Conservation (phyloP, 1,139 yeast species). For the Chernovozyma aurita region DNA sequence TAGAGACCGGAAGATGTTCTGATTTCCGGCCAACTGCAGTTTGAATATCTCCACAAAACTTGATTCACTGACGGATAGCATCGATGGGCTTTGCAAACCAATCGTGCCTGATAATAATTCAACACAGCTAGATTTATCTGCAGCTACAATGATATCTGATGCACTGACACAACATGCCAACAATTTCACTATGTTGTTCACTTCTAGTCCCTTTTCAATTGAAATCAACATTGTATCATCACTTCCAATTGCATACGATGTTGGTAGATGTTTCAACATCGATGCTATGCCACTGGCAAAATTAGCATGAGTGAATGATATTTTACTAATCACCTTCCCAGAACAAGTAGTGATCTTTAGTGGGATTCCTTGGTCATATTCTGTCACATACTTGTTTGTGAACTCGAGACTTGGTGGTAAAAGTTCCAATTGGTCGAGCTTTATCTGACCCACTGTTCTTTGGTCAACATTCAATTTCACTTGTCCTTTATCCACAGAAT, state of each 20-base stretch:
- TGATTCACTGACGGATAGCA: conserved; percentile 7
- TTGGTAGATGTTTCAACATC: conserved; percentile 55
- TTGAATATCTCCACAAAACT: conserved; percentile 9
- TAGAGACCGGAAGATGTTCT: conserved; percentile 7
- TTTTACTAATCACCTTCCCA: conserved; percentile 18
- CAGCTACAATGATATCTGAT: background rate
- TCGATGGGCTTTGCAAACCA: background rate
- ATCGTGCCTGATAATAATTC: background rate
- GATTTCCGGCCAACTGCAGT: background rate
- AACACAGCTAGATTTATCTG: background rate
- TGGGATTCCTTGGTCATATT: conserved; percentile 38
- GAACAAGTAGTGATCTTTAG: conserved; percentile 20
- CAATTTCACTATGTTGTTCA: conserved; percentile 26
- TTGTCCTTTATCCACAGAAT: conserved; percentile 6
- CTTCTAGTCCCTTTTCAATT: conserved; percentile 16
- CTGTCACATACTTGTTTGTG: conserved; percentile 26
- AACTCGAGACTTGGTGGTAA: conserved; percentile 11
- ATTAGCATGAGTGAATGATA: conserved; percentile 54
- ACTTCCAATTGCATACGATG: conserved; percentile 31
- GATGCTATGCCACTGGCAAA: conserved; percentile 63
- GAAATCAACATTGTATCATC: conserved; percentile 36
- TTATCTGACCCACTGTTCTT: background rate
- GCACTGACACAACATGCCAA: conserved; percentile 23
- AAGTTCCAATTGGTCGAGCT: background rate
- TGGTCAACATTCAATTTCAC: conserved; percentile 1